Evolutionary conservation across 768 basidiomycete species (phyloP), one percentile per base, ranked within the genome.

Genomic region (Suillus discolor): DNA sequence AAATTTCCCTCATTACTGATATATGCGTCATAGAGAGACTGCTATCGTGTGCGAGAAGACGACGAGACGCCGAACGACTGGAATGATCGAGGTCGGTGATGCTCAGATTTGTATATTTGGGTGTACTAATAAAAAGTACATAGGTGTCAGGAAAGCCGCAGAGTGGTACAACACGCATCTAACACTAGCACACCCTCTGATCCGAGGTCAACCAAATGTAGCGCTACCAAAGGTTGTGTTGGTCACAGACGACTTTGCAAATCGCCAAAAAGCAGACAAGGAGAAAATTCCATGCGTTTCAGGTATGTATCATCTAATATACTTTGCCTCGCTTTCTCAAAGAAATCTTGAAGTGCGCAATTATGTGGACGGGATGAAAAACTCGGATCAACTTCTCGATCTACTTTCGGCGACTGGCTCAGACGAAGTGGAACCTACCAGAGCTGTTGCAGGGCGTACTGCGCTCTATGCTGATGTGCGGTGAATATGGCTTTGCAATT

Each of bases 1-100:
- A 18, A 11, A 25, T 25, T 39, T 18, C 3, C 3, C 54, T 55
- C 31, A 18, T 39, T 11, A 31, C 16, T 23, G 9, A 59, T 28
- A 5, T 39, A 39, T 15, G 23, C 8, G 25, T 68, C 25, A 6
- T 67, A 94, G 93, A 51, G 90, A 93, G 75, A 96, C 94, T 0
- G 92, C 91, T 0, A 84, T 94, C 12, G 81, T 92, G 51, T 92
- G 51, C 81, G 92, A 18, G 87, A 91, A 68, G 88, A 91, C 63
- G 88, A 83, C 5, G 94, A 96, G 77, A 88, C 87, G 0, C 93
- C 95, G 0, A 99, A 99, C 70, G 97, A 99, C 74, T 84, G 92
- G 34, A 99, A 99, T 73, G 97, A 99, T 74, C 81, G 97, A 85
- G 91, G 96, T 93, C 65, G 42, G 78, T 73, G 23, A 6, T 57